A percentile compares a stretch with the other conserved stretches of the same genome.
Evolutionary conservation across 495 filamentous ascomycete genomes (phyloP).

Genomic region (Pseudevernia furfuracea): DNA sequence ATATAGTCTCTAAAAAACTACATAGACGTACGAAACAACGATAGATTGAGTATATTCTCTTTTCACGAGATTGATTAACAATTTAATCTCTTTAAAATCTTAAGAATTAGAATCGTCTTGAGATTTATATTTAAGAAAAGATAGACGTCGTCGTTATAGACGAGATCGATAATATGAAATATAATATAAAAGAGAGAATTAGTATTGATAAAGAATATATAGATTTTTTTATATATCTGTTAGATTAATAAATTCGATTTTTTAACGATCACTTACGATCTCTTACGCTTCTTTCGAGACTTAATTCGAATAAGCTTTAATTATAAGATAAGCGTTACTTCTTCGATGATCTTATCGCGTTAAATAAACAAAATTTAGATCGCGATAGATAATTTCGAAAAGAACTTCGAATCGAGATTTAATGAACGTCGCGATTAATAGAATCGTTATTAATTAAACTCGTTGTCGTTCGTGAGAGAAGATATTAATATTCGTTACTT

Average conservation of each 20-base stretch:
- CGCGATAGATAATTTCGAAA: too few species aligned
- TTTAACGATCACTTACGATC: not conserved
- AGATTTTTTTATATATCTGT: too few species aligned
- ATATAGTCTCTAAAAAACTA: too few species aligned
- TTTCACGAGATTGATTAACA: slow-evolving; percentile 18
- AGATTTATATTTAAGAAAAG: slow-evolving; percentile 13
- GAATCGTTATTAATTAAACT: slow-evolving; percentile 13
- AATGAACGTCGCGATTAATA: slow-evolving; percentile 14
- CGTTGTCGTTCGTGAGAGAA: slow-evolving; percentile 19
- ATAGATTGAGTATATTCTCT: slow-evolving; percentile 14
- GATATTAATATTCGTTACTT: slow-evolving; percentile 15
- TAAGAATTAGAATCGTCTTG: slow-evolving; percentile 12
- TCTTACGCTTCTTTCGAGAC: too few species aligned
- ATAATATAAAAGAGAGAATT: slow-evolving; percentile 18
- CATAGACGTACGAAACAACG: too few species aligned
- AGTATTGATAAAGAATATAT: slow-evolving; percentile 16
- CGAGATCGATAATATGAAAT: slow-evolving; percentile 21
- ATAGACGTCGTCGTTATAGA: too few species aligned
- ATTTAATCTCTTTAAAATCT: slow-evolving; percentile 1
- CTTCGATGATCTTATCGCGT: too few species aligned
- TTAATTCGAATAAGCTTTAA: too few species aligned
- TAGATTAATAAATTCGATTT: slow-evolving; percentile 3
- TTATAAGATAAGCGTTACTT: too few species aligned
- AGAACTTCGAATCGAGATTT: too few species aligned
- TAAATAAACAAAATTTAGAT: too few species aligned